These are phyloP conservation scores for Hypocrella siamensis DNA, from an alignment of 2,329 filamentous ascomycete species.

Conservation along the genomic window DNA sequence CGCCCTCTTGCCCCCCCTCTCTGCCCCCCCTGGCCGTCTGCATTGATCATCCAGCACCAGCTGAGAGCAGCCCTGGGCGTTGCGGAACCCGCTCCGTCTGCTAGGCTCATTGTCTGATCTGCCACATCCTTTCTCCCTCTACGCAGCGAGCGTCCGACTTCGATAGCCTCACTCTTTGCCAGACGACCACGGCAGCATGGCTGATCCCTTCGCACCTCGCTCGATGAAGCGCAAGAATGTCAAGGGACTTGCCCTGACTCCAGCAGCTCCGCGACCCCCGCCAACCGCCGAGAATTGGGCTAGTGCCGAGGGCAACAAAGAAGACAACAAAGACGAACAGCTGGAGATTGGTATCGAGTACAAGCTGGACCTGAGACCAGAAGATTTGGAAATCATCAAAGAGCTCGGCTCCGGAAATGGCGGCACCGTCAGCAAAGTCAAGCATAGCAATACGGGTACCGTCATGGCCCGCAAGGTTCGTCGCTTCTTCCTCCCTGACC, in stretches of 20 bases:
- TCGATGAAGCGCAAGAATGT: slow-evolving; percentile 99
- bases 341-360: slow-evolving; percentile 97
- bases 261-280: slow-evolving; percentile 55
- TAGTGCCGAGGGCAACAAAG: slow-evolving; percentile 45
- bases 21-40: no score
- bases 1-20: no score
- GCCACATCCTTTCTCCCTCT: no score
- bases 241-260: slow-evolving; percentile 81
- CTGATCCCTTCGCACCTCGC: slow-evolving; percentile 47
- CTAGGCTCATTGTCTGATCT: no score
- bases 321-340: slow-evolving; percentile 39
- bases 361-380: slow-evolving; percentile 77
- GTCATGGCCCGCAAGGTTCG: slow-evolving; percentile 93
- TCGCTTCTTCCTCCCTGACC: neutral
- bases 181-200: slow-evolving; percentile 33
- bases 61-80: no score
- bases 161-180: no score
- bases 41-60: no score
- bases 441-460: slow-evolving; percentile 84
- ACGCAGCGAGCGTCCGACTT: no score
- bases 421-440: slow-evolving; percentile 95
- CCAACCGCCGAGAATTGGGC: slow-evolving; percentile 56
- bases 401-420: slow-evolving; percentile 94
- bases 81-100: no score
- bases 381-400: slow-evolving; percentile 85